Evolutionary conservation across 352 stramenopile genomes (phyloP).

Genomic region (Aphanomyces invadans): DNA sequence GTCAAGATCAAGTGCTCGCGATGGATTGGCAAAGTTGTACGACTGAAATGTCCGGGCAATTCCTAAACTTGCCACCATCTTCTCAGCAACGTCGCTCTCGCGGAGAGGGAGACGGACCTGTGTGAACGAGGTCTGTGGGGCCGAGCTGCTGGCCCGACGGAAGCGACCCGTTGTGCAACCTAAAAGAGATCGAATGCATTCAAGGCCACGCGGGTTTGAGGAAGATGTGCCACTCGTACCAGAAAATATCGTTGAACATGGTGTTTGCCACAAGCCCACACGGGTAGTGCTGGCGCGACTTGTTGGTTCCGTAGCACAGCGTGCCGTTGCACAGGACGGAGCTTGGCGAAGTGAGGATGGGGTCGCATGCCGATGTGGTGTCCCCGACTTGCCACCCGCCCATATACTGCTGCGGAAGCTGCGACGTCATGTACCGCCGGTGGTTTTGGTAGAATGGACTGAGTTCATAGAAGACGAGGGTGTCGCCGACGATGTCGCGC

Average conservation of each 20-base stretch:
- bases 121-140: constrained; percentile 35
- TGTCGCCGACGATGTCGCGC: constrained; percentile 33
- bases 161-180: constrained; percentile 45
- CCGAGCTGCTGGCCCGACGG: constrained; percentile 39
- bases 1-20: constrained; percentile 25
- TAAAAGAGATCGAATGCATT: neutral
- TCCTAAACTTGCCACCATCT: constrained; percentile 19
- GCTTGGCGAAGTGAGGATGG: constrained; percentile 33
- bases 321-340: constrained; percentile 38
- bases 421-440: constrained; percentile 62
- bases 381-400: constrained; percentile 42
- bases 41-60: constrained; percentile 42
- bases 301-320: constrained; percentile 32
- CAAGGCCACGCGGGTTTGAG: no score
- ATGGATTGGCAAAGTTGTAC: constrained; percentile 58
- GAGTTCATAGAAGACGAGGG: constrained; percentile 60
- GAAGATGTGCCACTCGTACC: no score
- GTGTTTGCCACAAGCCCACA: constrained; percentile 72
- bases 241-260: constrained; percentile 84
- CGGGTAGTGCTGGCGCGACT: constrained; percentile 43
- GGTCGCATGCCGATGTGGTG: constrained; percentile 39
- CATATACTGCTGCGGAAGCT: constrained; percentile 54
- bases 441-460: constrained; percentile 62
- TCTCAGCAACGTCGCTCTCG: neutral
- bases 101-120: no score